Evolutionary conservation across 441 rosid genomes (phyloP).

Genomic region (Euphorbia schlechtendalii): DNA sequence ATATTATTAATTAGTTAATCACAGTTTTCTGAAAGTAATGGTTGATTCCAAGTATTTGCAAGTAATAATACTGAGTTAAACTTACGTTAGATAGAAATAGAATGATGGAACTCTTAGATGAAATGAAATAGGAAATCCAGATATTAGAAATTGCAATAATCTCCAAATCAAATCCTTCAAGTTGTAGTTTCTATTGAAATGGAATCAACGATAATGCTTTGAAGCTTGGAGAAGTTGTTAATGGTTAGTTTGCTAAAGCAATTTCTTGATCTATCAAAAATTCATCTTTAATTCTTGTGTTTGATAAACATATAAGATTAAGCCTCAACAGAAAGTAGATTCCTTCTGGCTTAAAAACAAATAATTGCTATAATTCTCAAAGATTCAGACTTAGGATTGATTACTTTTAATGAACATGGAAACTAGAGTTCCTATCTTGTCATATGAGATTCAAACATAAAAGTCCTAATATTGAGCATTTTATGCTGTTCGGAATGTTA

Average conservation of each 20-base stretch:
- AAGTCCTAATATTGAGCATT: background rate
- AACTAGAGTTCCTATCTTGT: background rate
- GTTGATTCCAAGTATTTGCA: background rate
- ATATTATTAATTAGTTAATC: background rate
- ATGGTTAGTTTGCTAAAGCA: background rate
- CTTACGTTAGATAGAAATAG: background rate
- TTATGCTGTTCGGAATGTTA: background rate
- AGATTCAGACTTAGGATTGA: background rate
- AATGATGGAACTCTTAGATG: background rate
- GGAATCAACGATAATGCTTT: background rate
- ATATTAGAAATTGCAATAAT: background rate
- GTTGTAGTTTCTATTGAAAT: background rate
- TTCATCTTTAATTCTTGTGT: background rate
- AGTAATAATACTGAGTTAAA: background rate
- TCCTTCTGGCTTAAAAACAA: background rate
- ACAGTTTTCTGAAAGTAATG: background rate
- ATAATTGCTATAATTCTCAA: background rate
- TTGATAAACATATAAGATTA: background rate
- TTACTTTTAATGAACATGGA: background rate
- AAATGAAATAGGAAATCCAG: background rate
- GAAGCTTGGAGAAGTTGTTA: background rate
- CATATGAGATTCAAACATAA: no score
- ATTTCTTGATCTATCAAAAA: conserved; percentile 6
- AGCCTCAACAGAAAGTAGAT: background rate
- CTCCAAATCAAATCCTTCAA: background rate